Percentiles rank a stretch among this genome's conserved stretches.
Conservation (phyloP, 371 early-diverging fungal genomes). For the Syncephalastrum contaminatum region DNA sequence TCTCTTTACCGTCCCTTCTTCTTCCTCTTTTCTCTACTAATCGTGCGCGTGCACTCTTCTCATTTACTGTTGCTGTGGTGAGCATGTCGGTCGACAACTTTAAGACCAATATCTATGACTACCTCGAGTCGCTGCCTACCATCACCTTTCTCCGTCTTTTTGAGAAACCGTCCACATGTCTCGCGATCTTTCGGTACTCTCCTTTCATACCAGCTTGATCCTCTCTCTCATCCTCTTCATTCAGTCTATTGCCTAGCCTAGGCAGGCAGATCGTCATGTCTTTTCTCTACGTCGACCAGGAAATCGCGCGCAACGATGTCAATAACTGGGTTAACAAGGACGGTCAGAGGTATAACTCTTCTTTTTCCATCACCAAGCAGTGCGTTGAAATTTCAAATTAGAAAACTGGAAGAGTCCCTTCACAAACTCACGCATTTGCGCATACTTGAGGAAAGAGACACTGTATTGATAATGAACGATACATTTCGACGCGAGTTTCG, state of each 20-base stretch:
- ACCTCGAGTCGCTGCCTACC: constrained; percentile 77
- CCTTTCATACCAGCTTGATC: not conserved
- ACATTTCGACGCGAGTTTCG: constrained; percentile 79
- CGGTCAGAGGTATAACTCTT: constrained; percentile 41
- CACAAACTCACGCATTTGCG: constrained; percentile 66
- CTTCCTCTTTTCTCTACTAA: too few species aligned
- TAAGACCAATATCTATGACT: constrained; percentile 74
- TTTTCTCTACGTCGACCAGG: constrained; percentile 71
- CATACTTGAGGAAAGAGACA: constrained; percentile 56
- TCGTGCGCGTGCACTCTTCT: too few species aligned
- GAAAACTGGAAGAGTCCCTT: constrained; percentile 60
- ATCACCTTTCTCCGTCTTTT: constrained; percentile 78
- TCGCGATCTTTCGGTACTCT: constrained; percentile 84
- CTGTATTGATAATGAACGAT: constrained; percentile 54
- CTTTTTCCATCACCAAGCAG: not conserved
- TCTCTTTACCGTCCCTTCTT: too few species aligned
- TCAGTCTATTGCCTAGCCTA: constrained; percentile 78
- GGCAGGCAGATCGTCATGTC: constrained; percentile 92
- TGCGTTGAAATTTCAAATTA: constrained; percentile 14
- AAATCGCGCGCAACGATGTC: constrained; percentile 64
- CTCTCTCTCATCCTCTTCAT: not conserved
- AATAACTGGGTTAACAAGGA: constrained; percentile 68
- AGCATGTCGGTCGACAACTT: constrained; percentile 53
- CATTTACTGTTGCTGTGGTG: too few species aligned
- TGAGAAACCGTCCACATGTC: constrained; percentile 87